Evolutionary conservation across 192 early-diverging fungal species (phyloP).

Genomic region (Entomortierella lignicola): DNA sequence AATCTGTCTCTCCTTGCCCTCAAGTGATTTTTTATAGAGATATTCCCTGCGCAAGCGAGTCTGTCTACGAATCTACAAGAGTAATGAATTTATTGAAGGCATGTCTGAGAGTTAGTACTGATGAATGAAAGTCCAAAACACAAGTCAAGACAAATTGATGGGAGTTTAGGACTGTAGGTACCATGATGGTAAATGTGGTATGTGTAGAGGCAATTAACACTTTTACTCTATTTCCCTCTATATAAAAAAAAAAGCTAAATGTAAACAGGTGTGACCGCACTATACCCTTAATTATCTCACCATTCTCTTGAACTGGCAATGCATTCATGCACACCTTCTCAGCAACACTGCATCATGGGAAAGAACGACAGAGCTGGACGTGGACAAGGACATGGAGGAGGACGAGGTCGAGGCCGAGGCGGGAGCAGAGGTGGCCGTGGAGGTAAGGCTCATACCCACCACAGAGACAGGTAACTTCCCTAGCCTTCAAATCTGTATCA

Average conservation of each 20-base stretch:
- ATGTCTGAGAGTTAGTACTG: too few species aligned
- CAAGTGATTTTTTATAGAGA: conserved; percentile 96
- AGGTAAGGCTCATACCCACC: conserved; percentile 37
- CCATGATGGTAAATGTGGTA: background rate
- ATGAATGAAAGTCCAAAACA: background rate
- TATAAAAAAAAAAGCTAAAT: conserved; percentile 37
- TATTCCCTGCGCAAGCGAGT: conserved; percentile 93
- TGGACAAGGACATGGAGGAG: conserved; percentile 44
- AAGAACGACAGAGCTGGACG: conserved; percentile 49
- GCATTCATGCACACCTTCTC: background rate
- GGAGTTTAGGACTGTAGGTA: background rate
- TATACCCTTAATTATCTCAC: conserved; percentile 15
- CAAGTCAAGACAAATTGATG: background rate
- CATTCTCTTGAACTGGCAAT: too few species aligned
- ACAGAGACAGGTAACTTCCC: conserved; percentile 35
- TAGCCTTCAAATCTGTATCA: background rate
- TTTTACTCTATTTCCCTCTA: background rate
- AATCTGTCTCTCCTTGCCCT: conserved; percentile 91
- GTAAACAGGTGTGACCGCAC: conserved; percentile 30
- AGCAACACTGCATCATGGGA: conserved; percentile 16
- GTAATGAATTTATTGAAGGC: too few species aligned
- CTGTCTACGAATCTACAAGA: conserved; percentile 85
- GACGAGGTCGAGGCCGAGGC: conserved; percentile 43
- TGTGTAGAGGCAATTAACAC: background rate
- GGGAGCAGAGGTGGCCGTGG: conserved; percentile 48